Conservation (phyloP, 169 alveolate genomes). For the Fabrea salina region DNA sequence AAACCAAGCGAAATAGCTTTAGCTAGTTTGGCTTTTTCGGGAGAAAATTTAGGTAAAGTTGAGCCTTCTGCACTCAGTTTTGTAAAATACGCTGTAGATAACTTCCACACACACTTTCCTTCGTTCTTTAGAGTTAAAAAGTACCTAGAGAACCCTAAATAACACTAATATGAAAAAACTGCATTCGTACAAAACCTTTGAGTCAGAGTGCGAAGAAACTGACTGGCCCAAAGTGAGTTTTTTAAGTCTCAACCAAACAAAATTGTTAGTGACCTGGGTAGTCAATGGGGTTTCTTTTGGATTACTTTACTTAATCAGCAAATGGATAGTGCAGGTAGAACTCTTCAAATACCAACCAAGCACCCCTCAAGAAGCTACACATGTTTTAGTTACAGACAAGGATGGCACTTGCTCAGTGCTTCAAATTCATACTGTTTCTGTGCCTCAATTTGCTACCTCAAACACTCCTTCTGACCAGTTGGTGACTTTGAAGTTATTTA, state of each 20-base stretch:
- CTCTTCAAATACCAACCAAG: neutral
- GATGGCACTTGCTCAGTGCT: neutral
- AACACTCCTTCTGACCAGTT: too few species aligned
- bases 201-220: neutral
- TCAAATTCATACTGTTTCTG: neutral
- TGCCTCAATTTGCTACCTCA: too few species aligned
- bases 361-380: neutral
- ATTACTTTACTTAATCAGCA: neutral
- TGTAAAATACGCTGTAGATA: too few species aligned
- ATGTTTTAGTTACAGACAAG: neutral
- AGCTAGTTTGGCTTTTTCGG: too few species aligned
- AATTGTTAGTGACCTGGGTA: neutral
- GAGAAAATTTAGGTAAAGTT: too few species aligned
- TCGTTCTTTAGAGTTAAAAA: too few species aligned
- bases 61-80: too few species aligned
- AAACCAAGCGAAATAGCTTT: too few species aligned
- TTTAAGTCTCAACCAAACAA: neutral
- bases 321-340: neutral
- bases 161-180: conserved; percentile 5
- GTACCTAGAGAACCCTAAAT: too few species aligned
- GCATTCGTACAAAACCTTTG: neutral
- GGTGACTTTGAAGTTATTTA: neutral
- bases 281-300: neutral
- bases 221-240: neutral
- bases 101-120: too few species aligned